Conservation (phyloP, 2,329 filamentous ascomycete species). For the Clonostachys solani region DNA sequence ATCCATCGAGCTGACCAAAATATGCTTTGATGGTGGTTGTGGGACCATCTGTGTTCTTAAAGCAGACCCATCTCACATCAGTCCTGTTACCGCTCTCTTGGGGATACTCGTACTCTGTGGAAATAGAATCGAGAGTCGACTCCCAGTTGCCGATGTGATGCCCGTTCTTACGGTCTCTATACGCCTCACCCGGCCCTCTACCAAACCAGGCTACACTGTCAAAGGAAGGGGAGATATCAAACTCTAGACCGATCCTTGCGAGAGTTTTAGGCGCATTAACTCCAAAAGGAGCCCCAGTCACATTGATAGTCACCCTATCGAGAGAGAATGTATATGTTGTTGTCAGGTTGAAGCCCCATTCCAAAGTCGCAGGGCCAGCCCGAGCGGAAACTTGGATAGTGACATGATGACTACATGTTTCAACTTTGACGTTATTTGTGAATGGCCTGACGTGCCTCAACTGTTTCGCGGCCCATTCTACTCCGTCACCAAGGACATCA, state of each 20-base stretch:
- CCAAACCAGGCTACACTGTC: constrained; percentile 52
- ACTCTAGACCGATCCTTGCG: constrained; percentile 43
- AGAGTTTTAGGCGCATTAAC: constrained; percentile 43
- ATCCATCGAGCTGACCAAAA: constrained; percentile 40
- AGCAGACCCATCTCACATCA: constrained; percentile 55
- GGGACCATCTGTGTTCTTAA: constrained; percentile 24
- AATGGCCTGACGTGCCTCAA: constrained; percentile 2
- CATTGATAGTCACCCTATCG: constrained; percentile 13
- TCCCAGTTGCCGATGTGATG: constrained; percentile 53
- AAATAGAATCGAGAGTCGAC: constrained; percentile 40
- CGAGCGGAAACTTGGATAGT: constrained; percentile 44
- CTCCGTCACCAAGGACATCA: constrained; percentile 4
- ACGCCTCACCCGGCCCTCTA: constrained; percentile 62
- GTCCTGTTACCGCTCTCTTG: constrained; percentile 64
- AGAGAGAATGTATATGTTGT: constrained; percentile 50
- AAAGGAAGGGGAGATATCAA: constrained; percentile 19
- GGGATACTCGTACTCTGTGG: constrained; percentile 62
- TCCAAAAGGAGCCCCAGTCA: constrained; percentile 58
- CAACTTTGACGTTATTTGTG: no score
- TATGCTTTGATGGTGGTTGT: constrained; percentile 33
- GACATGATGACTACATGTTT: constrained; percentile 17
- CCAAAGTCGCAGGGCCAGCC: constrained; percentile 58
- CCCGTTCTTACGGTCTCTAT: constrained; percentile 60
- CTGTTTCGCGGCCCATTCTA: constrained; percentile 2
- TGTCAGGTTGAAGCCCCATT: constrained; percentile 50